Percentiles rank a stretch among this genome's conserved stretches.
Evolutionary conservation across 2,329 filamentous ascomycete species (phyloP).

Genomic region (Aphanoascus verrucosus): DNA sequence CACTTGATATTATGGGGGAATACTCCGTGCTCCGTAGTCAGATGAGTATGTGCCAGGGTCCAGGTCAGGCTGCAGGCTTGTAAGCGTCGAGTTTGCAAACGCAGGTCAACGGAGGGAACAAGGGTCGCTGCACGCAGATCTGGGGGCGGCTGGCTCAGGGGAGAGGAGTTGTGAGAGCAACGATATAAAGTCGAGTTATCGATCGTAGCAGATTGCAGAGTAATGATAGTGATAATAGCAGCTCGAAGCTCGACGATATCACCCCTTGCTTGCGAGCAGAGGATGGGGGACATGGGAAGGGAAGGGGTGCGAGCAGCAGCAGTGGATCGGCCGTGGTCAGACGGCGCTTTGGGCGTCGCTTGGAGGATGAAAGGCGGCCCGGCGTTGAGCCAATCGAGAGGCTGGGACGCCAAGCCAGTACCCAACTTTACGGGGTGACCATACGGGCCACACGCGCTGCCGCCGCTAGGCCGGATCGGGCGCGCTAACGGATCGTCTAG

Average conservation of each 20-base stretch:
- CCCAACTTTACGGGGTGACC: conserved; percentile 7
- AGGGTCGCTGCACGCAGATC: not conserved
- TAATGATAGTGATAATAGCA: too few species aligned
- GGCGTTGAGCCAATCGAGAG: not conserved
- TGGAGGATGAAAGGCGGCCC: not conserved
- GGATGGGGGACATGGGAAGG: not conserved
- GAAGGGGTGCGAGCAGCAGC: not conserved
- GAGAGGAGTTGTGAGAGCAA: too few species aligned
- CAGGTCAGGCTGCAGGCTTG: conserved; percentile 1
- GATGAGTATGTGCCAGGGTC: conserved; percentile 5
- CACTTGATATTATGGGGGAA: conserved; percentile 6
- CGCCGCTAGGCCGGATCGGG: not conserved
- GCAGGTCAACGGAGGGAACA: not conserved
- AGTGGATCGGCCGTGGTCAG: not conserved
- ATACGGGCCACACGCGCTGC: conserved; percentile 8
- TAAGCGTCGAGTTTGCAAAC: conserved; percentile 3
- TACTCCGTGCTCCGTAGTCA: not conserved
- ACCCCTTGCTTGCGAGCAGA: too few species aligned
- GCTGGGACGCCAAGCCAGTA: conserved; percentile 4
- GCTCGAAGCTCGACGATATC: too few species aligned
- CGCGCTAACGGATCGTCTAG: conserved; percentile 3
- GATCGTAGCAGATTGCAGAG: too few species aligned
- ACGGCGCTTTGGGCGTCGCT: not conserved
- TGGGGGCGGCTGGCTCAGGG: not conserved
- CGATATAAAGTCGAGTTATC: too few species aligned